phyloP scores from a whole-genome alignment of 2,329 filamentous ascomycete genomes.

The Coleophoma cylindrospora region DNA sequence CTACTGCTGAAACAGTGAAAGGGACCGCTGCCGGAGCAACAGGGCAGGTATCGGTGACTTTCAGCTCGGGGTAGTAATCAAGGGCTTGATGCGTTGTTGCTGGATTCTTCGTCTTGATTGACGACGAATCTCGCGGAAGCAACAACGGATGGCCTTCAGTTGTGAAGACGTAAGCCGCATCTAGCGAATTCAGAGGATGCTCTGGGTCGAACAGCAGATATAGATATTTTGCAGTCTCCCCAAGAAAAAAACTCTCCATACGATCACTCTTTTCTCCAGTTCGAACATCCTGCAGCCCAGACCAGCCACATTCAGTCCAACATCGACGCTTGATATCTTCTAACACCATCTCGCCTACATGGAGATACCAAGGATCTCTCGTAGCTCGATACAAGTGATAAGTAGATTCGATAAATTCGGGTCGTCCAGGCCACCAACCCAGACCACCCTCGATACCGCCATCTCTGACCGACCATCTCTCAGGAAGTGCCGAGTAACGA shows the following conservation, averaged over 20 bases:
- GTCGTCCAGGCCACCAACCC: conserved; percentile 91
- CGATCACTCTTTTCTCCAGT: conserved; percentile 85
- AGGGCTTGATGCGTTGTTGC: too few relatives aligned
- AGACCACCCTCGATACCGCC: conserved; percentile 81
- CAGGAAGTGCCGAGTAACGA: conserved; percentile 86
- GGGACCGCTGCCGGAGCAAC: conserved; percentile 51
- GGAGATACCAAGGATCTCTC: conserved; percentile 90
- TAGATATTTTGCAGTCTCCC: conserved; percentile 93
- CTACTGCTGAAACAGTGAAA: conserved; percentile 73
- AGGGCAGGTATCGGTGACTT: conserved; percentile 55
- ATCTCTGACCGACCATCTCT: conserved; percentile 85
- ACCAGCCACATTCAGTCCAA: conserved; percentile 89
- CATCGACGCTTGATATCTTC: conserved; percentile 84
- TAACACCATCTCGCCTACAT: conserved; percentile 93
- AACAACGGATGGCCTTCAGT: conserved; percentile 94
- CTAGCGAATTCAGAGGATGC: conserved; percentile 83
- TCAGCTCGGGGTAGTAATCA: too few relatives aligned
- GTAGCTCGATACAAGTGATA: conserved; percentile 96
- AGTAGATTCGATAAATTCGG: conserved; percentile 95
- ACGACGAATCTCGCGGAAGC: conserved; percentile 53
- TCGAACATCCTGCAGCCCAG: conserved; percentile 76
- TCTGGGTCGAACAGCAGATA: conserved; percentile 83
- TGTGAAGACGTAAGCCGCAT: conserved; percentile 86
- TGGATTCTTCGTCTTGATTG: too few relatives aligned
- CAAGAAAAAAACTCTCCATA: conserved; percentile 98